Base-by-base conservation (phyloP, 2,329 filamentous ascomycete species). In the Fusarium pseudograminearum region DNA sequence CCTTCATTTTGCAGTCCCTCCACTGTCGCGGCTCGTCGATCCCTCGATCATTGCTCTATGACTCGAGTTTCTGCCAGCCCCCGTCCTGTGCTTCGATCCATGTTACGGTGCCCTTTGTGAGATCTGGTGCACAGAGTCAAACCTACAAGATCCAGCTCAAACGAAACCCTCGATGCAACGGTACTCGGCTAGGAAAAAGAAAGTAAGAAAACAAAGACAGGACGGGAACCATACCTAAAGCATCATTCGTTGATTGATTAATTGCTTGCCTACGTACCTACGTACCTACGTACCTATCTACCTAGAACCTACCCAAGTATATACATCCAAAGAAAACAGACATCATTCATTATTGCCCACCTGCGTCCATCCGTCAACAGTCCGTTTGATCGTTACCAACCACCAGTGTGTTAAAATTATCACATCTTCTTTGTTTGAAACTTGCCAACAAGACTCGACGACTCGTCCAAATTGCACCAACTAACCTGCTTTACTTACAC, bases 71-170 rank as follows among this genome's bases (percentile, higher is more conserved):
- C 59, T 70, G 57, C 67, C 62, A 70, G 50, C 62, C 73, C 56
- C 61, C 57, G 69, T 68, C 66, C 69, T 54, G 67, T 70, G 64
- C 69, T 70, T 52, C 74, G 64, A 65, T 67, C 73, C 67, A 71
- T 74, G 70, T 63, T 67, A 73, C 55, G 62, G 57, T 61, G 65
- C 56, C 60, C 47, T 69, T 61, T 53, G 59, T 61, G 61, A 75
- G 73, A 74, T 75, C 73, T 75, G 59, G 61, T 61, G 71, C 71
- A 72, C 62, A 65, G 61, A 74, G 71, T 46, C 73, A 72, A 69
- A 70, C 61, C 44, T 47, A 58, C 40, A 45, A 72, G 69, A 74
- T 73, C 69, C 65, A 64, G 70, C 69, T 59, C 67, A 60, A 71
- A 67, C 61, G 54, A 64, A 61, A 61, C 58, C 60, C 51, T 56